These are phyloP conservation scores for Aspergillus baeticus DNA, from an alignment of 495 filamentous ascomycete genomes.

Conservation along the genomic window DNA sequence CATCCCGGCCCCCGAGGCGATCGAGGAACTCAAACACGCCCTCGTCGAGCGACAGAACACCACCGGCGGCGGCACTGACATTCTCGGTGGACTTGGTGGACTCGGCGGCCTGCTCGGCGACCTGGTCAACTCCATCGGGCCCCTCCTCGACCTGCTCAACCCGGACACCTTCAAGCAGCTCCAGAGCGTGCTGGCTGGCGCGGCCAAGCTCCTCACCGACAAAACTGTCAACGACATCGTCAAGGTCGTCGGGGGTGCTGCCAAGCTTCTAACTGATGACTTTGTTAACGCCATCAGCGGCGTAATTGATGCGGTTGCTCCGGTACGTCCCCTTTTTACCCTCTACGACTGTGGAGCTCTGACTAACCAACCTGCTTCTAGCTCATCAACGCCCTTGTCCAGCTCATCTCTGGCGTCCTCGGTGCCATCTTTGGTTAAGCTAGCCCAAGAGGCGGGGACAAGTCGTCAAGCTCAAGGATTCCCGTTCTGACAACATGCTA, in stretches of 20 bases:
- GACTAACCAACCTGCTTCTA: no score
- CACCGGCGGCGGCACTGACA: not conserved
- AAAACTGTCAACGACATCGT: no score
- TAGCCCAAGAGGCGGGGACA: not conserved
- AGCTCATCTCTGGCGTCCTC: constrained; percentile 2
- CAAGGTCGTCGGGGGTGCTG: no score
- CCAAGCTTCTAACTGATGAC: not conserved
- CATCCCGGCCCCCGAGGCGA: not conserved
- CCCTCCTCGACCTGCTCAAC: not conserved
- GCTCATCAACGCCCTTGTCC: not conserved
- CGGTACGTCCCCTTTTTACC: not conserved
- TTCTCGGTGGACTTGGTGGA: not conserved
- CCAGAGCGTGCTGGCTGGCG: not conserved
- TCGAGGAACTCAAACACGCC: not conserved
- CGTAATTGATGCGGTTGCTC: not conserved
- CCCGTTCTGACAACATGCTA: not conserved
- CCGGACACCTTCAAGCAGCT: not conserved
- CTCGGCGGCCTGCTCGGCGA: not conserved
- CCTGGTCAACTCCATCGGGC: not conserved
- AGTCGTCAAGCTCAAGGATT: not conserved
- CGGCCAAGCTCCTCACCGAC: no score
- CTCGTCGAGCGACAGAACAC: not conserved
- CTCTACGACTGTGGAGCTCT: no score
- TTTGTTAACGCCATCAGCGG: not conserved
- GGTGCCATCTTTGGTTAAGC: not conserved